Evolutionary conservation across 768 basidiomycete genomes (phyloP).

Genomic region (Udeniomyces megalosporus): DNA sequence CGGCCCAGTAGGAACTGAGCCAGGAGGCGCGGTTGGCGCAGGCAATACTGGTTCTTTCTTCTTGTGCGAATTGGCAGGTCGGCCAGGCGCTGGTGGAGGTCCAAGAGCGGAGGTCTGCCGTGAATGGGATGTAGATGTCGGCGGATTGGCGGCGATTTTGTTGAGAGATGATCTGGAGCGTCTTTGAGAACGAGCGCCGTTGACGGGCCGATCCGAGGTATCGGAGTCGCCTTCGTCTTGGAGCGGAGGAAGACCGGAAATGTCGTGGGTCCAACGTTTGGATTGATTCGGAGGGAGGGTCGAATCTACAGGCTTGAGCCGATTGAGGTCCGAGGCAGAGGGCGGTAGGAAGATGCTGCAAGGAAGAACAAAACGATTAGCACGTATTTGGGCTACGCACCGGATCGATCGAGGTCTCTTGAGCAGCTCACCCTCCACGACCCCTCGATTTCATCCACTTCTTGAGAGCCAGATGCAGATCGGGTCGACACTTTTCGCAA

Average conservation of each 20-base stretch:
- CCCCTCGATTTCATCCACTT: slow-evolving; percentile 24
- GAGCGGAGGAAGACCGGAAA: slow-evolving; percentile 3
- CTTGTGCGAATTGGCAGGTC: no score
- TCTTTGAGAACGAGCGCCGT: no score
- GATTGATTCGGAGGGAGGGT: slow-evolving; percentile 10
- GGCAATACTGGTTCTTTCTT: no score
- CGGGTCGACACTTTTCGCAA: slow-evolving; percentile 84
- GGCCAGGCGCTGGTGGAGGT: no score
- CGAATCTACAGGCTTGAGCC: slow-evolving; percentile 2
- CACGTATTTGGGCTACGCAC: neutral
- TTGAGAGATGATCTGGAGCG: no score
- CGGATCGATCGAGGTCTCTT: neutral
- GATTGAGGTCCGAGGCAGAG: slow-evolving; percentile 22
- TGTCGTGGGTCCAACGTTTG: slow-evolving; percentile 16
- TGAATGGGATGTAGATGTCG: neutral
- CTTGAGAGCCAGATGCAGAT: slow-evolving; percentile 55
- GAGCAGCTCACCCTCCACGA: slow-evolving; percentile 57
- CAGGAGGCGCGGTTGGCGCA: neutral
- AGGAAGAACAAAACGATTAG: neutral
- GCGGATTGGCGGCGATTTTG: neutral
- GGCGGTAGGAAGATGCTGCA: slow-evolving; percentile 35
- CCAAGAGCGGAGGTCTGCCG: no score
- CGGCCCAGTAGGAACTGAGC: neutral
- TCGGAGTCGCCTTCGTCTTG: neutral
- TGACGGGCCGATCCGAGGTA: neutral